Conservation (phyloP, 129 eudicot genomes). For the Rutidosis leptorrhynchoides region DNA sequence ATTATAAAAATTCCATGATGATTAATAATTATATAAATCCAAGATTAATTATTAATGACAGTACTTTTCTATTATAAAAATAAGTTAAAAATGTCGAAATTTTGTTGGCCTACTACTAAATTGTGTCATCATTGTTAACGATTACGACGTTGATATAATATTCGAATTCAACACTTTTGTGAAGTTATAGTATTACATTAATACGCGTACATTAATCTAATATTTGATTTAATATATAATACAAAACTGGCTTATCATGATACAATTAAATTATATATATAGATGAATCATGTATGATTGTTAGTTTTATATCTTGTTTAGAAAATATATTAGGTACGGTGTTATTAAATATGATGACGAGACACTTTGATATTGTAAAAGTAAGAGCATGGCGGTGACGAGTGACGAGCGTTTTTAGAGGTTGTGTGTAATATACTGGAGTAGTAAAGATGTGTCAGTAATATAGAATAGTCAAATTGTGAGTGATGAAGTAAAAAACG, state of each 20-base stretch:
- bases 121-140: slow-evolving; percentile 34
- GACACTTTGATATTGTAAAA: slow-evolving; percentile 22
- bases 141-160: slow-evolving; percentile 15
- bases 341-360: slow-evolving; percentile 19
- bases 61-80: slow-evolving; percentile 2
- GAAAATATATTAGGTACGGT: slow-evolving; percentile 24
- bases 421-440: no score
- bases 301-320: slow-evolving; percentile 18
- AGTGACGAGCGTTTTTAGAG: background rate
- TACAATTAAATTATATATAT: slow-evolving; percentile 19
- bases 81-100: slow-evolving; percentile 9
- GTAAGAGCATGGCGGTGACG: no score
- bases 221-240: background rate
- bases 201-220: background rate
- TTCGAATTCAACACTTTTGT: slow-evolving; percentile 13
- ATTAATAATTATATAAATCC: slow-evolving; percentile 22
- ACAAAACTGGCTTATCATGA: slow-evolving; percentile 3
- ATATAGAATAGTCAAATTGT: no score
- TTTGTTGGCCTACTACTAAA: slow-evolving; percentile 33
- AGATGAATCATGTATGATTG: slow-evolving; percentile 8
- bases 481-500: no score
- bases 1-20: slow-evolving; percentile 12
- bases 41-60: slow-evolving; percentile 9
- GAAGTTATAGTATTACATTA: background rate
- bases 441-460: no score